Evolutionary conservation across 345 rosid species (phyloP), one percentile per base, ranked within the genome.

Genomic region (Syzygium aqueum): DNA sequence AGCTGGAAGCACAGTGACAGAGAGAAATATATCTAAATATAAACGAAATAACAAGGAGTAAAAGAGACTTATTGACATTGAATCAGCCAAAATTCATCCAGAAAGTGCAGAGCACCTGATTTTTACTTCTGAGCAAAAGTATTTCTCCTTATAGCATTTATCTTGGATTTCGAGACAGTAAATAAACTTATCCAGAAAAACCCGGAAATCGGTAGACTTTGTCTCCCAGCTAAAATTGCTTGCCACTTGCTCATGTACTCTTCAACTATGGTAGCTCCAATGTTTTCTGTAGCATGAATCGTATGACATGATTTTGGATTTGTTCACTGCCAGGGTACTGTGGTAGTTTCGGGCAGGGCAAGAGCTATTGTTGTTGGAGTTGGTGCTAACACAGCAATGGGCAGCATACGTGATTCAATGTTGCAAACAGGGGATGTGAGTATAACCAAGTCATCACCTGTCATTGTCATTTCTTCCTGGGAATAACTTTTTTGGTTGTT

Each of bases 371-470:
- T 97, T 88, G 92, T 90, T 86, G 98, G 98, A 90, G 96, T 97
- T 91, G 99, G 99, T 89, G 90, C 99, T 59, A 96, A 95, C 92
- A 96, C 99, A 84, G 99, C 99, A 49, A 97, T 97, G 99, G 99
- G 99, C 82, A 96, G 94, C 94, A 97, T 97, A 91, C 98, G 95
- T 17, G 99, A 96, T 91, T 96, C 99, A 59, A 96, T 97, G 99
- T 89, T 96, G 94, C 98, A 87, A 65, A 95, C 98, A 78, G 99
- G 93, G 88, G 98, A 97, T 91, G 99, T 96, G 93, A 92, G 96
- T 85, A 11, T 82, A 40, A 30, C 51, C 33, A 84, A 85, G 13
- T 73, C 61, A 49, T 86, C 25, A 86, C 28, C 65, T 63, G 53
- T 63, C 46, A 16, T 77, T 73, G 49, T 33, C 80, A 73, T 14